Evolutionary conservation across 179 eudicot species (phyloP).

Genomic region (Patellifolia procumbens): DNA sequence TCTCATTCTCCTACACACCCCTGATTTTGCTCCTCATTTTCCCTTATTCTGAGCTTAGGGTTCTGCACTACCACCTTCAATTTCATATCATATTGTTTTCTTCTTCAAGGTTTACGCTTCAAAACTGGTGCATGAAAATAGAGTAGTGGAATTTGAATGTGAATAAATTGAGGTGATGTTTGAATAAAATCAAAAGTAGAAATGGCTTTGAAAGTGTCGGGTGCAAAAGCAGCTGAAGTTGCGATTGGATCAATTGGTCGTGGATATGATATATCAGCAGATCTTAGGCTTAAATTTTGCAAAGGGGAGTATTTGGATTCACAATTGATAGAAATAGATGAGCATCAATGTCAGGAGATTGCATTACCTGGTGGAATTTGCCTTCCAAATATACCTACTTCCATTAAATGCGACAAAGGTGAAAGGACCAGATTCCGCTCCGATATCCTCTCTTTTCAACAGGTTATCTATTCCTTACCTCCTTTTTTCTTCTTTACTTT

Average conservation of each 20-base stretch:
- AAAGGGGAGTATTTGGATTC: constrained; percentile 60
- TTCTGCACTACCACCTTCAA: constrained; percentile 5
- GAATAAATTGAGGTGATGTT: constrained; percentile 24
- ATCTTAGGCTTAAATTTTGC: constrained; percentile 80
- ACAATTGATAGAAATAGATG: constrained; percentile 73
- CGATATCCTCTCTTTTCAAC: constrained; percentile 85
- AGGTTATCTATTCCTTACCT: constrained; percentile 44
- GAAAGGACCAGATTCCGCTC: constrained; percentile 87
- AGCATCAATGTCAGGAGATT: constrained; percentile 49
- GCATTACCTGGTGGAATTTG: constrained; percentile 72
- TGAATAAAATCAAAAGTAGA: constrained; percentile 17
- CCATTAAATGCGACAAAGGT: constrained; percentile 88
- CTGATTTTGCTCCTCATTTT: background rate
- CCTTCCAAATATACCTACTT: constrained; percentile 60
- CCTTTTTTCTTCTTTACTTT: background rate
- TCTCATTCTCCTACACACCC: constrained; percentile 4
- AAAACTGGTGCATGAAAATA: background rate
- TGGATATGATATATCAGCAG: constrained; percentile 77
- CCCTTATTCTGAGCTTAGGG: constrained; percentile 4
- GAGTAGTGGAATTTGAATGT: background rate
- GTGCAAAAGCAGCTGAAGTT: constrained; percentile 68
- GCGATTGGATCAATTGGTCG: constrained; percentile 84
- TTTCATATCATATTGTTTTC: background rate
- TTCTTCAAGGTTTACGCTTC: background rate
- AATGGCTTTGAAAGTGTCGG: constrained; percentile 76